phyloP scores from a whole-genome alignment of 306 rosid genomes.

The Vigna nakashimae region DNA sequence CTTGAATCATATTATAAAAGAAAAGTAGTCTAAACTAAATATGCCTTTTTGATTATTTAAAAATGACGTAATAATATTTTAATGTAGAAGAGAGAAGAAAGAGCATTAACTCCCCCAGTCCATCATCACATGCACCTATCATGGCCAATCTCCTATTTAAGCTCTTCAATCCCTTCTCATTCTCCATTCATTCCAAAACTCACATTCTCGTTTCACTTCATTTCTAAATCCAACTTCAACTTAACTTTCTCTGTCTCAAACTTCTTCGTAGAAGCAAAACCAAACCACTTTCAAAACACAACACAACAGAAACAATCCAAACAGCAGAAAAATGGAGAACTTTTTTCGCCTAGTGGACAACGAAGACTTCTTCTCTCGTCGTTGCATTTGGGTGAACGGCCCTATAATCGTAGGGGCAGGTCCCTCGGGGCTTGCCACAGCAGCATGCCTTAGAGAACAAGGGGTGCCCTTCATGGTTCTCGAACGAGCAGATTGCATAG shows the following conservation, averaged over 20 bases:
- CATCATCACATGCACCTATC: conserved; percentile 71
- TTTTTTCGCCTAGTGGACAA: conserved; percentile 62
- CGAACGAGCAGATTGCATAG: conserved; percentile 82
- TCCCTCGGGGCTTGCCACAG: conserved; percentile 91
- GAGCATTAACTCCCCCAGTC: conserved; percentile 45
- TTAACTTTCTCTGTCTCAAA: background rate
- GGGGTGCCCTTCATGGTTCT: conserved; percentile 84
- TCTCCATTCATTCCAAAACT: conserved; percentile 61
- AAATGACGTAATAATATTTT: conserved; percentile 8
- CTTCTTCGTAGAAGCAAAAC: background rate
- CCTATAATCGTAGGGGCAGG: conserved; percentile 97
- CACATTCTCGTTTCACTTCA: conserved; percentile 49
- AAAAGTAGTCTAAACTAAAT: background rate
- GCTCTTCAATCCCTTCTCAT: conserved; percentile 39
- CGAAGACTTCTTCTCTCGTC: conserved; percentile 62
- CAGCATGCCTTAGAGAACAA: conserved; percentile 85
- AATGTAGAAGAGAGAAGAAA: conserved; percentile 23
- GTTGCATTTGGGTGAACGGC: conserved; percentile 86
- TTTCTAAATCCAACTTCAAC: no score
- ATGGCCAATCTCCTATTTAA: conserved; percentile 58
- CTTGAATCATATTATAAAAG: background rate
- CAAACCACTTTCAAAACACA: background rate
- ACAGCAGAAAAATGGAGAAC: conserved; percentile 62
- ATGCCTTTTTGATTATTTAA: background rate
- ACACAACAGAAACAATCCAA: background rate